phyloP scores from a whole-genome alignment of 2,329 filamentous ascomycete genomes.

The Colletotrichum phormii region DNA sequence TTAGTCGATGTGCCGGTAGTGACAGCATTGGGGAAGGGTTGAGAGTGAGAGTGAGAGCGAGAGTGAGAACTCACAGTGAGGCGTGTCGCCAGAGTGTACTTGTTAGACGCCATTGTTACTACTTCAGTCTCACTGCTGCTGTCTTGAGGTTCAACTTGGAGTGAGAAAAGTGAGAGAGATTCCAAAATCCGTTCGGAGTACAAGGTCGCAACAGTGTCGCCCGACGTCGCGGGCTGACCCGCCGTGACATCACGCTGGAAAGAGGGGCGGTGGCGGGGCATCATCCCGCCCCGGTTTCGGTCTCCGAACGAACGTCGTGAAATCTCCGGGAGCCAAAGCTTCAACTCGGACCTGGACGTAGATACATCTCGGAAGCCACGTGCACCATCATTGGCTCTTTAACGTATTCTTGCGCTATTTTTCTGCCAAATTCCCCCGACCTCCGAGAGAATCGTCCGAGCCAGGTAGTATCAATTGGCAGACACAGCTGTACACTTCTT shows the following conservation, averaged over 20 bases:
- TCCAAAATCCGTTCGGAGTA: constrained; percentile 3
- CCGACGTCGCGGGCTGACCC: constrained; percentile 24
- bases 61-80: constrained; percentile 23
- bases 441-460: neutral
- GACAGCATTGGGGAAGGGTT: neutral
- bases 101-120: constrained; percentile 18
- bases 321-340: constrained; percentile 7
- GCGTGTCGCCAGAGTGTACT: constrained; percentile 26
- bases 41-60: neutral
- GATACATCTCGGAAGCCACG: neutral
- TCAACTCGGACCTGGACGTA: neutral
- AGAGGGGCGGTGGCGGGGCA: constrained; percentile 28
- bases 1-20: neutral
- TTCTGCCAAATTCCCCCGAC: neutral
- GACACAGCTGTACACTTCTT: neutral
- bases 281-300: constrained; percentile 26
- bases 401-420: neutral
- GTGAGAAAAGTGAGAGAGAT: neutral
- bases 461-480: neutral
- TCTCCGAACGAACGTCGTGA: constrained; percentile 21
- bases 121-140: neutral
- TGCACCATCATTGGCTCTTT: neutral
- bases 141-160: neutral
- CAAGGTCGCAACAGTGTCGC: neutral
- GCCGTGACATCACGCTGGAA: constrained; percentile 36